These are phyloP conservation scores for Wickerhamomyces sp. DNA, from an alignment of 1,139 yeast genomes.

Conservation along the genomic window DNA sequence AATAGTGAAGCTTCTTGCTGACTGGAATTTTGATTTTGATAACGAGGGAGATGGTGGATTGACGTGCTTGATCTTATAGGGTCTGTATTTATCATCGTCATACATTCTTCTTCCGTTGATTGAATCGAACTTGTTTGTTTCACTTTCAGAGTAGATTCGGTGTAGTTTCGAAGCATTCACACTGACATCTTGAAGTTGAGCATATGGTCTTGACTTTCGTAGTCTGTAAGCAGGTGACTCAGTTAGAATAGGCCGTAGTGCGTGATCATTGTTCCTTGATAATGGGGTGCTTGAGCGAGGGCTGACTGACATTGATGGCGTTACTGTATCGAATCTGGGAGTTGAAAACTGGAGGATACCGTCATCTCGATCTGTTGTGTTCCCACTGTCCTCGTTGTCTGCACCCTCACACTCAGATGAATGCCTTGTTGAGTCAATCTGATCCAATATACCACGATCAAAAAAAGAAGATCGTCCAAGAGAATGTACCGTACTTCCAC, in stretches of 20 bases:
- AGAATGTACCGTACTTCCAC: neutral
- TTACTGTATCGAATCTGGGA: neutral
- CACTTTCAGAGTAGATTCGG: slow-evolving; percentile 48
- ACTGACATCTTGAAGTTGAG: slow-evolving; percentile 11
- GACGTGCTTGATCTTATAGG: slow-evolving; percentile 13
- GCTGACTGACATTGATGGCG: neutral
- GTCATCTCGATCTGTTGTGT: neutral
- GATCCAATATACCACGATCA: slow-evolving; percentile 1
- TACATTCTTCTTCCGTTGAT: slow-evolving; percentile 45
- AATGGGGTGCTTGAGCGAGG: neutral
- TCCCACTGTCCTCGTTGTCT: neutral
- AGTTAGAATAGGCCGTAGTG: neutral
- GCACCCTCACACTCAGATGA: neutral
- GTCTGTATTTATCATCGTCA: slow-evolving; percentile 44
- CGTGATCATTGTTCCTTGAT: neutral
- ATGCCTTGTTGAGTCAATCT: neutral
- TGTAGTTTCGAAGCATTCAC: slow-evolving; percentile 12
- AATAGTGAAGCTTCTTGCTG: slow-evolving; percentile 8
- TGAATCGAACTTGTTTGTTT: slow-evolving; percentile 45
- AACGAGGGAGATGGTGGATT: neutral
- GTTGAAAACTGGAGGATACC: neutral
- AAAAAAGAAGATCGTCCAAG: neutral
- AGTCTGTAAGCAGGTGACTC: slow-evolving; percentile 7
- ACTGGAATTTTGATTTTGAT: slow-evolving; percentile 1
- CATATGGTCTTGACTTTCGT: slow-evolving; percentile 10